These are phyloP conservation scores for Lactarius vividus DNA, from an alignment of 768 basidiomycete genomes.

Conservation along the genomic window DNA sequence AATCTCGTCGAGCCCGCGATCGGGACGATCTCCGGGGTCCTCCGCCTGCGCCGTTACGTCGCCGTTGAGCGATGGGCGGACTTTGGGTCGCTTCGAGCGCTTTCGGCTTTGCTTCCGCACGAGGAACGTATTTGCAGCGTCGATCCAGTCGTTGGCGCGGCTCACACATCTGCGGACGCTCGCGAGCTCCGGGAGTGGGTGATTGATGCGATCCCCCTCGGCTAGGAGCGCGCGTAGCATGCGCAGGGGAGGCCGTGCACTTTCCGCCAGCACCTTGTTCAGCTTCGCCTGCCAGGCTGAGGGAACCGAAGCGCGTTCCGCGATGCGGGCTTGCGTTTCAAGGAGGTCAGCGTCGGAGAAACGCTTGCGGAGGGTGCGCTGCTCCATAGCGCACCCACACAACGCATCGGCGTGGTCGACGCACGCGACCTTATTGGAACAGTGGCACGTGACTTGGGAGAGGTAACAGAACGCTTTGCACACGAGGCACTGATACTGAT, in stretches of 20 bases:
- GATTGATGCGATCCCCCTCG: slow-evolving; percentile 86
- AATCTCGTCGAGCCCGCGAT: slow-evolving; percentile 69
- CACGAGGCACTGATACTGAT: slow-evolving; percentile 90
- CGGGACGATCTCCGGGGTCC: slow-evolving; percentile 66
- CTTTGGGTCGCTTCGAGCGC: slow-evolving; percentile 62
- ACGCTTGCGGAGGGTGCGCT: slow-evolving; percentile 70
- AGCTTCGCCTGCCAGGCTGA: slow-evolving; percentile 73
- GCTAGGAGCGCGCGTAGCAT: slow-evolving; percentile 77
- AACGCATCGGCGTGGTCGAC: slow-evolving; percentile 78
- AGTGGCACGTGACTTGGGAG: slow-evolving; percentile 83
- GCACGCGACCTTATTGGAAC: slow-evolving; percentile 78
- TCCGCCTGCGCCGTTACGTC: slow-evolving; percentile 40
- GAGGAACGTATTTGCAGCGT: slow-evolving; percentile 73
- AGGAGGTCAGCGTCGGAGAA: slow-evolving; percentile 76
- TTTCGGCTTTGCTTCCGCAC: slow-evolving; percentile 79
- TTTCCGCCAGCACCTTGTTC: slow-evolving; percentile 61
- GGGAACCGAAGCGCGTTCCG: slow-evolving; percentile 71
- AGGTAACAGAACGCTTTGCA: slow-evolving; percentile 97
- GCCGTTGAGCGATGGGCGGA: slow-evolving; percentile 38
- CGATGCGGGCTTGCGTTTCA: slow-evolving; percentile 62
- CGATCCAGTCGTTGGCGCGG: slow-evolving; percentile 86
- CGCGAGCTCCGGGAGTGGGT: slow-evolving; percentile 66
- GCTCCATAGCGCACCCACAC: slow-evolving; percentile 59
- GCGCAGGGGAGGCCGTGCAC: slow-evolving; percentile 68
- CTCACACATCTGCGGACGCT: slow-evolving; percentile 75